phyloP scores from a whole-genome alignment of 164 flowering plant species.

The Pachysandra terminalis region DNA sequence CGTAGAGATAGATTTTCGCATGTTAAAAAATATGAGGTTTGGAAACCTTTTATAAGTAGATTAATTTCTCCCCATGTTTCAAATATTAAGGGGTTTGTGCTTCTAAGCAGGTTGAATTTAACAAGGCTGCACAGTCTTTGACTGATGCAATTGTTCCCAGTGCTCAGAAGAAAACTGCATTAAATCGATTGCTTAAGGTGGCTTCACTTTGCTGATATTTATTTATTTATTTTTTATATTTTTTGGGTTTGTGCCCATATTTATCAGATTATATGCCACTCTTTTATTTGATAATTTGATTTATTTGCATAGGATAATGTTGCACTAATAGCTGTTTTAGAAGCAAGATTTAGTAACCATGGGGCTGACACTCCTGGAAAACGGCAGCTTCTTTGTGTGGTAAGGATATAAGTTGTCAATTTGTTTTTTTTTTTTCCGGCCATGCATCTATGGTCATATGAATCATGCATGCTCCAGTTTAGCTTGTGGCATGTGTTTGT shows the following conservation, averaged over 20 bases:
- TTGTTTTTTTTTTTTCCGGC: not conserved
- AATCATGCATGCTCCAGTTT: not conserved
- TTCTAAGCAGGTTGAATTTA: conserved; percentile 85
- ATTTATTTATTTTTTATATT: too few relatives aligned
- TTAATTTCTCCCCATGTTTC: conserved; percentile 3
- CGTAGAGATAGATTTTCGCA: too few relatives aligned
- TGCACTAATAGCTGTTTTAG: conserved; percentile 84
- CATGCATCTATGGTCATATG: not conserved
- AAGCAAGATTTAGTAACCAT: too few relatives aligned
- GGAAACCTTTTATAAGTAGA: not conserved
- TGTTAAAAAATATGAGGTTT: too few relatives aligned
- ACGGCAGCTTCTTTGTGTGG: too few relatives aligned
- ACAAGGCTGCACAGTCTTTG: conserved; percentile 99
- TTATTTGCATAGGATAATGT: conserved; percentile 71
- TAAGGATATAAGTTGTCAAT: conserved; percentile 84
- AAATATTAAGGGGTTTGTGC: conserved; percentile 6
- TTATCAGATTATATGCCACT: not conserved
- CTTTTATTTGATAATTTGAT: not conserved
- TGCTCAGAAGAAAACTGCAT: too few relatives aligned
- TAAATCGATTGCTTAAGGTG: conserved; percentile 86
- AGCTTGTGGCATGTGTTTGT: too few relatives aligned
- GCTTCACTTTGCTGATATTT: conserved; percentile 5
- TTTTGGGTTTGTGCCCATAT: not conserved
- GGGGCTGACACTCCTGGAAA: too few relatives aligned
- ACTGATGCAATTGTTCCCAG: too few relatives aligned